phyloP scores from a whole-genome alignment of 2,329 filamentous ascomycete genomes.

The Hansfordia pulvinata region DNA sequence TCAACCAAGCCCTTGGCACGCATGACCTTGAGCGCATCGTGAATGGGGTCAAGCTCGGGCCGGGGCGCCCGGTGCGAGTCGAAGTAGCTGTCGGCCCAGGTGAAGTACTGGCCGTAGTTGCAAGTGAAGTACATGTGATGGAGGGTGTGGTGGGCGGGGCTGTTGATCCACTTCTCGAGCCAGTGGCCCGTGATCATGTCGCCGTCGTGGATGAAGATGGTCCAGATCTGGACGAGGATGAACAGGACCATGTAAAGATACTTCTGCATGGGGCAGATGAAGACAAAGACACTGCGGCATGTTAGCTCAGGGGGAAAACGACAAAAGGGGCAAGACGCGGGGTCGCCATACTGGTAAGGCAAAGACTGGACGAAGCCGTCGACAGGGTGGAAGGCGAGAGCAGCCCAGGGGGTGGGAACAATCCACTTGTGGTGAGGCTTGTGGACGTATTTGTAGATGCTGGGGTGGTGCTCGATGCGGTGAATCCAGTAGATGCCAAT shows the following conservation, averaged over 20 bases:
- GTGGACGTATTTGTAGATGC: slow-evolving; percentile 30
- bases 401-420: slow-evolving; percentile 31
- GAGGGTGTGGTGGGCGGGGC: slow-evolving; percentile 31
- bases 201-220: slow-evolving; percentile 33
- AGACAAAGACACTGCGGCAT: slow-evolving; percentile 23
- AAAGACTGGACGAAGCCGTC: slow-evolving; percentile 31
- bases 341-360: slow-evolving; percentile 32
- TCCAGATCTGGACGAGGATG: slow-evolving; percentile 30
- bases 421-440: slow-evolving; percentile 37
- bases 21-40: slow-evolving; percentile 29
- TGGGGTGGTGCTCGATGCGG: slow-evolving; percentile 28
- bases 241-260: slow-evolving; percentile 30
- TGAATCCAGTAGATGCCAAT: slow-evolving; percentile 33
- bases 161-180: slow-evolving; percentile 32
- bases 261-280: slow-evolving; percentile 29
- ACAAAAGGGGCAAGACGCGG: background rate
- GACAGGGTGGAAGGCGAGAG: slow-evolving; percentile 31
- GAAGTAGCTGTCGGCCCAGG: slow-evolving; percentile 30
- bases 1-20: slow-evolving; percentile 28
- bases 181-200: slow-evolving; percentile 33
- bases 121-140: slow-evolving; percentile 35
- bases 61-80: slow-evolving; percentile 28
- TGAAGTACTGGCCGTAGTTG: slow-evolving; percentile 36
- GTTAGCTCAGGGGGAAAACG: slow-evolving; percentile 4
- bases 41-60: slow-evolving; percentile 27